These are phyloP conservation scores for Penicillium palitans DNA, from an alignment of 2,329 filamentous ascomycete genomes.

Conservation along the genomic window DNA sequence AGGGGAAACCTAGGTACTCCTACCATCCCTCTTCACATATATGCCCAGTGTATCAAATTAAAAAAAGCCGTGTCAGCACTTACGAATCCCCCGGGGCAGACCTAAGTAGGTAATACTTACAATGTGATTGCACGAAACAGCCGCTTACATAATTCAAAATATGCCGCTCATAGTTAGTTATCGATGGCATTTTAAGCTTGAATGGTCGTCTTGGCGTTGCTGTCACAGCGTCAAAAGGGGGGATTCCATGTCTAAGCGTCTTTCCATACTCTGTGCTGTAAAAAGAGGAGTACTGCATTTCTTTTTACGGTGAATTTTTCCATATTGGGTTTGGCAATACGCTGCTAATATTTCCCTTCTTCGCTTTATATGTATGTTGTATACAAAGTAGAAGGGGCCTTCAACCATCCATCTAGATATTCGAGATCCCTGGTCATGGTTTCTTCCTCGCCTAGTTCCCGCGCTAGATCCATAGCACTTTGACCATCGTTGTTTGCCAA, in stretches of 20 bases:
- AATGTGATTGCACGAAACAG: not conserved
- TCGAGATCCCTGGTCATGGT: not conserved
- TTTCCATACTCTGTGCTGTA: not conserved
- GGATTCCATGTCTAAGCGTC: not conserved
- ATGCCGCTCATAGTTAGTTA: not conserved
- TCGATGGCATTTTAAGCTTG: constrained; percentile 15
- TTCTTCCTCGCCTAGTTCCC: not conserved
- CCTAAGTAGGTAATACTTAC: not conserved
- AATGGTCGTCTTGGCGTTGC: constrained; percentile 18
- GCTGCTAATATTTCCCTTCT: not conserved
- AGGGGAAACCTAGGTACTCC: not conserved
- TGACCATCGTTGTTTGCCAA: not conserved
- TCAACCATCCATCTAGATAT: not conserved
- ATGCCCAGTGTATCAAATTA: not conserved
- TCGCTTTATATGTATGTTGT: not conserved
- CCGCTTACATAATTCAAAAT: not conserved
- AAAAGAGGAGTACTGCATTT: not conserved
- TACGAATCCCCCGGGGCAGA: not conserved
- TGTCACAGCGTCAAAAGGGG: constrained; percentile 6
- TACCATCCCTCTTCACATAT: not conserved
- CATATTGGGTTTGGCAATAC: not conserved
- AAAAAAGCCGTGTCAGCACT: not conserved
- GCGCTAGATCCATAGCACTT: not conserved
- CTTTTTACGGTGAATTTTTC: not conserved
- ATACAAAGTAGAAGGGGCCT: not conserved